phyloP scores from a whole-genome alignment of 2,329 filamentous ascomycete species.

The Scedosporium aurantiacum region DNA sequence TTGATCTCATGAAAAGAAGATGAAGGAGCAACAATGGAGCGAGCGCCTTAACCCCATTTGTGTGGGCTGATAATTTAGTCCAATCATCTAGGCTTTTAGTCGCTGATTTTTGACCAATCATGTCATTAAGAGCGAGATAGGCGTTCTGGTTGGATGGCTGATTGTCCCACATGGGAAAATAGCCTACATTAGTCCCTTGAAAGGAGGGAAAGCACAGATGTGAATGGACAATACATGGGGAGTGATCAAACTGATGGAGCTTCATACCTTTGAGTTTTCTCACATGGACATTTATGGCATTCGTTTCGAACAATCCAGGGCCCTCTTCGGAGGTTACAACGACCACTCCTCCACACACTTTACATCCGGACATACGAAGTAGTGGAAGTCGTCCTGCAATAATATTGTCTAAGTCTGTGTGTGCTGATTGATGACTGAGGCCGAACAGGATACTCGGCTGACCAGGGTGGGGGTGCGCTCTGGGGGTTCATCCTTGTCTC shows the following conservation, averaged over 20 bases:
- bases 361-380: no score
- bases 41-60: not conserved
- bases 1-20: not conserved
- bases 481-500: not conserved
- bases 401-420: not conserved
- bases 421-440: not conserved
- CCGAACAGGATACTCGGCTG: not conserved
- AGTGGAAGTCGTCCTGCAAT: no score
- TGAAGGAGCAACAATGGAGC: not conserved
- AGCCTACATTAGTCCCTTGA: not conserved
- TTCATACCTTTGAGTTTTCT: not conserved
- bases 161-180: not conserved
- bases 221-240: no score
- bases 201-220: not conserved
- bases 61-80: not conserved
- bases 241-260: no score
- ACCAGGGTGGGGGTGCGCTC: not conserved
- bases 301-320: not conserved
- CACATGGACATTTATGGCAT: not conserved
- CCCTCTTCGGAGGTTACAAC: not conserved
- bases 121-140: not conserved
- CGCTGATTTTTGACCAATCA: not conserved
- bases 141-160: not conserved
- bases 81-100: not conserved
- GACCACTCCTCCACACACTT: not conserved